Evolutionary conservation across 2,329 filamentous ascomycete species (phyloP), one percentile per base, ranked within the genome.

Genomic region (Diaporthe vexans): DNA sequence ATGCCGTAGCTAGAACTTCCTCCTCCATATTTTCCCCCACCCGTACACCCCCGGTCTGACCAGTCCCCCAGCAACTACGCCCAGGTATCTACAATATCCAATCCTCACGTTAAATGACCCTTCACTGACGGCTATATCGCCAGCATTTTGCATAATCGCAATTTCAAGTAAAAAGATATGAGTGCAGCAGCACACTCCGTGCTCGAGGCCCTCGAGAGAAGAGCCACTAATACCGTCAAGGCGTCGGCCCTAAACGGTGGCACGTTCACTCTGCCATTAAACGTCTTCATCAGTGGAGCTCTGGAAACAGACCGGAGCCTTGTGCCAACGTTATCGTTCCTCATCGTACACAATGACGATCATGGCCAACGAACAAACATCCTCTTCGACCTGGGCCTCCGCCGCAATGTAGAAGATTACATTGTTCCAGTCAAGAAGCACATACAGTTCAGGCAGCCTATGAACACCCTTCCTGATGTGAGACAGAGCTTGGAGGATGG

Each of bases 361-460:
- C 70, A 74, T n/a, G 77, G 74, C 59, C 81, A 77, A 74, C 81
- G 78, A 75, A 80, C 82, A 73, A 78, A 81, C 46, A 68, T 89
- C 10, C 80, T 90, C 75, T 90, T 90, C 79, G 88, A 90, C 77
- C 84, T 91, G 11, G 88, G 88, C 11, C 80, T 89, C 26, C 86
- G 88, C 70, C 83, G 85, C 58, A 82, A 87, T 40, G 76, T 85
- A 17, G 75, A 79, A 7, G 81, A 81, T 56, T 90, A 90, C 77
- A 81, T 84, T 9, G 76, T 80, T 17, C 80, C 81, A 4, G 82
- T 88, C 73, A 85, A 86, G 75, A 79, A 81, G 10, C 88, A 89
- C 76, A 82, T 89, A 33, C 77, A 82, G 10, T 80, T 81, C 59
- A 84, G 88, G 21, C 81, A 85, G 70, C 88, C 88, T 2, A 81